These are phyloP conservation scores for Hanseniaspora meyeri DNA, from an alignment of 805 yeast genomes.

Conservation along the genomic window DNA sequence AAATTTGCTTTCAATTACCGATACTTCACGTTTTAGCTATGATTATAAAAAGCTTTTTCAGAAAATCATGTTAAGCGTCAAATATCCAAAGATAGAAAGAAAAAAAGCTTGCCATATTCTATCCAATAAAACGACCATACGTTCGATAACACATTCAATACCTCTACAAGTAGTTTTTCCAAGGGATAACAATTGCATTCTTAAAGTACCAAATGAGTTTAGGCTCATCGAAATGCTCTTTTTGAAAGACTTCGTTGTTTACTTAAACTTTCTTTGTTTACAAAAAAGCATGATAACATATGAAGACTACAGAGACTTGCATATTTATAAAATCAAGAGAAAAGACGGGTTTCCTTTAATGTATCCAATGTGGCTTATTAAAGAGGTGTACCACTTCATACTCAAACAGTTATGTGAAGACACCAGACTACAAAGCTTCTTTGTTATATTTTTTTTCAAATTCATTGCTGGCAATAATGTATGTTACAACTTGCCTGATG, in stretches of 20 bases:
- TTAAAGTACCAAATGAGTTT: neutral
- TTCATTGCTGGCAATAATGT: neutral
- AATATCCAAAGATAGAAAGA: neutral
- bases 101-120: neutral
- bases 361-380: neutral
- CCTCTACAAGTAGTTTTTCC: neutral
- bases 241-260: neutral
- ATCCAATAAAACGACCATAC: neutral
- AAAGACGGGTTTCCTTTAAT: neutral
- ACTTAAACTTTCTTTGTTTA: neutral
- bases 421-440: neutral
- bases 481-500: neutral
- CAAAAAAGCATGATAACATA: neutral
- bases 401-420: neutral
- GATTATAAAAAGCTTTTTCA: neutral
- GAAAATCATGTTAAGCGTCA: neutral
- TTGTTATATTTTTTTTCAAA: neutral
- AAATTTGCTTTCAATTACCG: neutral
- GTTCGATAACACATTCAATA: neutral
- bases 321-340: neutral
- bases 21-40: neutral
- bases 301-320: neutral
- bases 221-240: neutral
- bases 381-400: neutral
- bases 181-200: neutral